Evolutionary conservation across 192 early-diverging fungal species (phyloP).

Genomic region (Entophlyctis luteolus): DNA sequence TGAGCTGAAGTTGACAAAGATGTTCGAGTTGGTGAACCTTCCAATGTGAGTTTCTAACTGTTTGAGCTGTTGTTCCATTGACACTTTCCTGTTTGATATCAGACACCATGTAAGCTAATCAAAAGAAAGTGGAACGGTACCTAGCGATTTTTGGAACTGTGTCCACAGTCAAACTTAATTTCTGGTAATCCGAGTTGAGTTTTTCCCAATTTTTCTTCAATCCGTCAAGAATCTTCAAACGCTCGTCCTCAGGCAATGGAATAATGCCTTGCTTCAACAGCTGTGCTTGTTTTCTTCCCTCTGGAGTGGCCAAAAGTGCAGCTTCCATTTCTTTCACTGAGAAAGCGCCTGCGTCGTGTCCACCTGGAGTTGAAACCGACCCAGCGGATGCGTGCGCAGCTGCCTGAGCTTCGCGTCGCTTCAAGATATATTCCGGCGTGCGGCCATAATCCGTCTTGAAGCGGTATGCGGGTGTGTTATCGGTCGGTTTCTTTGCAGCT

Average conservation of each 20-base stretch:
- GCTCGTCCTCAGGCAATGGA: slow-evolving; percentile 49
- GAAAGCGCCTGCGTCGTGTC: no score
- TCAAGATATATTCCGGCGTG: slow-evolving; percentile 39
- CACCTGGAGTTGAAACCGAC: slow-evolving; percentile 7
- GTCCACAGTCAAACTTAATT: slow-evolving; percentile 55
- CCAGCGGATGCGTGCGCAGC: no score
- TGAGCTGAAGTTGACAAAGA: slow-evolving; percentile 44
- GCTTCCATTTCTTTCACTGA: slow-evolving; percentile 28
- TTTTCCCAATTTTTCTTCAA: slow-evolving; percentile 50
- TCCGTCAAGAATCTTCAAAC: slow-evolving; percentile 47
- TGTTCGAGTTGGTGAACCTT: slow-evolving; percentile 53
- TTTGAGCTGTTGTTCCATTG: slow-evolving; percentile 59
- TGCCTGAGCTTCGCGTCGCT: slow-evolving; percentile 22
- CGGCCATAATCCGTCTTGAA: slow-evolving; percentile 49
- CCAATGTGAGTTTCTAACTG: slow-evolving; percentile 52
- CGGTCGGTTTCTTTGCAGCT: slow-evolving; percentile 41
- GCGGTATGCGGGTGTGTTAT: slow-evolving; percentile 27
- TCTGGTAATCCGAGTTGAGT: slow-evolving; percentile 55
- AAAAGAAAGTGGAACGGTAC: slow-evolving; percentile 16
- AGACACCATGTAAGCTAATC: not conserved
- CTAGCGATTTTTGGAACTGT: slow-evolving; percentile 61
- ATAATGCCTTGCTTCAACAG: slow-evolving; percentile 30
- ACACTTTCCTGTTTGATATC: slow-evolving; percentile 47
- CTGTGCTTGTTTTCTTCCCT: slow-evolving; percentile 19
- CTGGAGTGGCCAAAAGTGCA: not conserved